Evolutionary conservation across 2,329 filamentous ascomycete species (phyloP), one percentile per base, ranked within the genome.

Genomic region (Colletotrichum brevisporum): DNA sequence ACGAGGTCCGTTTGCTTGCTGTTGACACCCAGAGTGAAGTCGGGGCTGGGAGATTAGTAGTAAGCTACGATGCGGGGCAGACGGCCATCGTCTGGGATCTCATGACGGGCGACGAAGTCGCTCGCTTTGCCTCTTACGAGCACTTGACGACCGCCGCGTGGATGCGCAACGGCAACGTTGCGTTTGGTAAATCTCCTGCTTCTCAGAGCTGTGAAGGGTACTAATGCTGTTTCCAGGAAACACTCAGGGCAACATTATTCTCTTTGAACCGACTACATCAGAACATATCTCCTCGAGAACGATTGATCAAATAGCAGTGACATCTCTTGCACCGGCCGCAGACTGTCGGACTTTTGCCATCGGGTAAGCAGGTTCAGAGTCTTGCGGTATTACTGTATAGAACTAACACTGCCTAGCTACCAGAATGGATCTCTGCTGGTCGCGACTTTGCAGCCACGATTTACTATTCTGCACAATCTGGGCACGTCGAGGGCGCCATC

Each of bases 71-170:
- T 84, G 89, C 89, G 18, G 92, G 94, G 45, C 93, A 95, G 79
- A 97, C 94, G 1, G 94, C 95, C 4, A 97, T 98, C 77, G 94
- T 98, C 8, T 99, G 96, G 96, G 95, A 99, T 81, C 86, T 98
- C 70, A 90, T 97, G 83, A 97, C 94, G 0, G 96, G 96, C 56
- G 91, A 94, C 69, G 94, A 98, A 80, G 88, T 98, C 67, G 91
- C 95, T 47, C 89, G 95, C n/a, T 98, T 98, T 82, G 91, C 92
- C 26, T 96, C 95, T 0, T 98, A 97, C 76, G 94, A 97, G 76
- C 89, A 93, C 73, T 87, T 98, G 71, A 91, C 91, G 24, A 91
- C 94, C 36, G 95, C 95, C 45, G 87, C 93, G 13, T 99, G 96
- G 94, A 98, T 99, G 95, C 89, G 92, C 52, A 98, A 98, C 82